Evolutionary conservation across 441 rosid genomes (phyloP).

Genomic region (Macaranga tanarius): DNA sequence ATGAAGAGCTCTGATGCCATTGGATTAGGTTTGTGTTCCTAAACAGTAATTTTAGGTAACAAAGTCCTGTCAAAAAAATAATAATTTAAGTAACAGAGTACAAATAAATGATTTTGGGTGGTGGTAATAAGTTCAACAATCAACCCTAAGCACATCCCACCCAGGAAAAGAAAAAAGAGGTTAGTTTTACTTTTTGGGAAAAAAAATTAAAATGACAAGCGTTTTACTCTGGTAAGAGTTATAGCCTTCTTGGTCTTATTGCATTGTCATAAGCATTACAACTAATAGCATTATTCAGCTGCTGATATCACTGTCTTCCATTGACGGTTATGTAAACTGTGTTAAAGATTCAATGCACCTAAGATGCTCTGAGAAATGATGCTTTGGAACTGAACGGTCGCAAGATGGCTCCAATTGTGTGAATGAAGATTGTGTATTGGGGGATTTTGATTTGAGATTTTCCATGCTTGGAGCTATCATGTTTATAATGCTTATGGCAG

Average conservation of each 20-base stretch:
- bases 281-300: neutral
- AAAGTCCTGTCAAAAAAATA: no score
- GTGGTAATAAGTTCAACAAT: no score
- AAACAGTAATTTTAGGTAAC: neutral
- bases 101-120: neutral
- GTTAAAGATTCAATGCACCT: neutral
- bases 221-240: neutral
- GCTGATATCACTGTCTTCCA: neutral
- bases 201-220: neutral
- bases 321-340: neutral
- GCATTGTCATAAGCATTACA: neutral
- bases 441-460: neutral
- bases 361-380: slow-evolving; percentile 5
- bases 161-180: neutral
- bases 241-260: neutral
- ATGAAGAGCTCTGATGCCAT: slow-evolving; percentile 92
- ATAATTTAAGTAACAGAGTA: neutral
- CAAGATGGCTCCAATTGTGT: neutral
- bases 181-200: neutral
- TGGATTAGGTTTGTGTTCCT: slow-evolving; percentile 61
- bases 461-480: neutral
- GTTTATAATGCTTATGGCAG: neutral
- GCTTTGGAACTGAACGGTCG: neutral
- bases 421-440: no score
- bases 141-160: no score